Base-by-base conservation (phyloP, 2,329 filamentous ascomycete genomes). In the Fusarium tuaranense region DNA sequence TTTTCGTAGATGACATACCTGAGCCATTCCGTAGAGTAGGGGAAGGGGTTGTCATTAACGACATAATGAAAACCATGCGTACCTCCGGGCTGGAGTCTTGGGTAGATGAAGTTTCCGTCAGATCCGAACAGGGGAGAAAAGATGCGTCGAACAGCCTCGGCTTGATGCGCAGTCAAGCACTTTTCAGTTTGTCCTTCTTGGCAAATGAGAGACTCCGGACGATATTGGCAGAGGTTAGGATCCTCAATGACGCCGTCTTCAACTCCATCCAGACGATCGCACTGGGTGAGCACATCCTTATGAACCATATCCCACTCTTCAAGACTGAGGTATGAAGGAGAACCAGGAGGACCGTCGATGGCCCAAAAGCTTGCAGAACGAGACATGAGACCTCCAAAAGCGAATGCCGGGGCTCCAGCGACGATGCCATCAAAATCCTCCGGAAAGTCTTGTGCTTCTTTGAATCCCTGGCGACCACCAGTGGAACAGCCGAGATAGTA, bases 401-500 rank as follows among this genome's bases (percentile, higher is more conserved):
- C 85, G 48, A 86, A 84, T 0, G 86, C 87, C 7, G 87, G 87
- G 2, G 86, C 86, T n/a, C 86, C 86, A 18, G 83, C 82, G 1
- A 86, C 81, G 3, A 83, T 82, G 22, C 87, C 86, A 67, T 91
- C 88, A 61, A 90, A 91, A 65, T 91, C 88, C 0, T 87, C 83
- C 0, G 90, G 89, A 73, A 86, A 90, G 18, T 82, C 77, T 74
- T 91, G 86, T 0, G 88, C 85, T 25, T 86, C 85, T 67, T 88
- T 88, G 51, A 90, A 82, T 13, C 88, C 90, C 79, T 92, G 88
- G 1, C 90, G 83, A 4, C 90, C 90, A 25, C 90, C 90, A 0
- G 88, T 88, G 0, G 88, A 91, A 78, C 90, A 92, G 16, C 90
- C 90, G 7, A 87, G 79, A 72, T 88, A 91, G 79, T 91, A 92